Evolutionary conservation across 1,284 basidiomycete genomes (phyloP), one percentile per base, ranked within the genome.

Genomic region (Fomitopsis schrenkii): DNA sequence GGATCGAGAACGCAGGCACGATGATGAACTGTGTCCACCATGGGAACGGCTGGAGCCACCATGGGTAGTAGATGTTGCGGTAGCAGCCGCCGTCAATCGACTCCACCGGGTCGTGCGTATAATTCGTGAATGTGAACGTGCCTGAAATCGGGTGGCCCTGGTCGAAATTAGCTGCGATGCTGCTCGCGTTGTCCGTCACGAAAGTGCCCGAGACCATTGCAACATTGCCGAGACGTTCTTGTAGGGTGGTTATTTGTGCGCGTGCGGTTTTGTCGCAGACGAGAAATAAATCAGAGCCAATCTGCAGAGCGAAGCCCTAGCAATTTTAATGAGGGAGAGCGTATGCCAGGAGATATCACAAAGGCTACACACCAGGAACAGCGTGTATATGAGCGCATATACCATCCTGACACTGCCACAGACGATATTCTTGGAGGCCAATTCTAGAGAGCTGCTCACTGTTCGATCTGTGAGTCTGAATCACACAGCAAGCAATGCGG

Each of bases 321-420:
- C 3, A 55, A 8, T 28, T 17, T 6, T 15, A 7, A 22, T n/a
- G n/a, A n/a, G n/a, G n/a, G 28, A 5, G 5, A 30, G 1, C 35
- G 17, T 19, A 12, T 36, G 28, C 33, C 6, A 36, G 33, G 1
- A n/a, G 9, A 22, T 8, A 26, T 5, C 2, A 17, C 33, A 14
- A 44, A 4, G 40, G 22, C n/a, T 6, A 61, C 66, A 2, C 45
- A 70, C 68, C 35, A 95, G 75, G 74, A 94, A 94, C n/a, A 95
- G 79, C 0, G 93, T 93, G 71, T 94, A 95, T 58, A 95, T 94
- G 63, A 95, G 81, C 19, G 93, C 91, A 66, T 93, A 95, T 22
- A 94, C 91, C 91, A 95, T 93, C 72, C 93, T 91, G 61, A 95
- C 92, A 61, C 90, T 93, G 28, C 93, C 93, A 56, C 89, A 90